Conservation (phyloP, 768 basidiomycete species). For the Amanita brunnescens region DNA sequence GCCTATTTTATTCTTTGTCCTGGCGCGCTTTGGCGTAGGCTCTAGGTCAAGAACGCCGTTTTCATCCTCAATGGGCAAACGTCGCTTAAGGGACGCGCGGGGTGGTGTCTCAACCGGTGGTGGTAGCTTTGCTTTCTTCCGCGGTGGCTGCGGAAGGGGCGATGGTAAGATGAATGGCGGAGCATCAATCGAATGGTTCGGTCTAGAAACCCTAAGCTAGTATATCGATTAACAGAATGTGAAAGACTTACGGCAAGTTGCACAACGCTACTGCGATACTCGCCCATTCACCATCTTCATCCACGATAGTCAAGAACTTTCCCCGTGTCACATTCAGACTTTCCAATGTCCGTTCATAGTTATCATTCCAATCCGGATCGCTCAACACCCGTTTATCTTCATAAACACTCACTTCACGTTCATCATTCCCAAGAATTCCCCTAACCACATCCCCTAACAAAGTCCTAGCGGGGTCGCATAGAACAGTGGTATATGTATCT, state of each 20-base stretch:
- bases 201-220: conserved; percentile 26
- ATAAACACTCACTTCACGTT: conserved; percentile 67
- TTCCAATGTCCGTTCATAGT: conserved; percentile 69
- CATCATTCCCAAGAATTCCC: conserved; percentile 52
- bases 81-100: conserved; percentile 41
- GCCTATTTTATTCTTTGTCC: conserved; percentile 19
- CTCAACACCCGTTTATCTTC: conserved; percentile 82
- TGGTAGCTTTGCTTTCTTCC: conserved; percentile 27
- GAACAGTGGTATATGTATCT: conserved; percentile 70
- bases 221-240: not conserved
- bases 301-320: conserved; percentile 82
- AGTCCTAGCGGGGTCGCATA: conserved; percentile 62
- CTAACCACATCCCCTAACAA: conserved; percentile 67
- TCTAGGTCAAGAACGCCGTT: conserved; percentile 46
- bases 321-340: conserved; percentile 74
- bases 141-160: conserved; percentile 50
- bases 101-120: conserved; percentile 35
- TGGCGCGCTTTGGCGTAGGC: conserved; percentile 49
- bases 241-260: conserved; percentile 57
- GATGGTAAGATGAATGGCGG: conserved; percentile 56
- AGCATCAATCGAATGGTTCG: conserved; percentile 43
- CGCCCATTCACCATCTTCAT: conserved; percentile 74
- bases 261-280: conserved; percentile 68
- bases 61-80: conserved; percentile 45
- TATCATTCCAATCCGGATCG: conserved; percentile 94